Conservation (phyloP, 371 early-diverging fungal species). For the Enterospora canceri region DNA sequence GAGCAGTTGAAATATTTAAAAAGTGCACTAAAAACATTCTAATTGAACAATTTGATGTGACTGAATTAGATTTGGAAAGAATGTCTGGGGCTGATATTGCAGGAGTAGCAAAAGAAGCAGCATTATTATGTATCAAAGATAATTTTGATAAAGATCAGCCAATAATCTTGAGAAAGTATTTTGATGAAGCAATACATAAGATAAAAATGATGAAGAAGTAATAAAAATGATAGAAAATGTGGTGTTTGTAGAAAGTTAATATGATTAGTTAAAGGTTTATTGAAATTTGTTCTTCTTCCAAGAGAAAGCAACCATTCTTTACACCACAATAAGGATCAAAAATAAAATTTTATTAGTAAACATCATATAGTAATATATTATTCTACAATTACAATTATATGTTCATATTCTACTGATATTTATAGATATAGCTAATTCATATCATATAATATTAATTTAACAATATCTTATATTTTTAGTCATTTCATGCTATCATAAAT, state of each 20-base stretch:
- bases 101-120: conserved; percentile 51
- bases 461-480: too few relatives aligned
- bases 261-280: background rate
- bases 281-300: background rate
- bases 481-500: too few relatives aligned
- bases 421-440: background rate
- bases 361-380: background rate
- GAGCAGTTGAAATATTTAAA: conserved; percentile 55
- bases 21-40: conserved; percentile 44
- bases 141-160: conserved; percentile 29
- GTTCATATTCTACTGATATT: background rate
- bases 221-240: background rate
- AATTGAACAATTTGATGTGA: conserved; percentile 35
- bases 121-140: conserved; percentile 39
- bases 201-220: conserved; percentile 9
- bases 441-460: background rate
- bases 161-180: conserved; percentile 12
- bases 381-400: background rate
- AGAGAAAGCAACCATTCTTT: background rate
- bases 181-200: conserved; percentile 10
- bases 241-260: background rate
- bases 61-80: conserved; percentile 37
- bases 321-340: background rate
- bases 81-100: conserved; percentile 54
- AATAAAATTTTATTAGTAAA: background rate